Evolutionary conservation across 257 asterid species (phyloP).

Genomic region (Perilla frutescens): DNA sequence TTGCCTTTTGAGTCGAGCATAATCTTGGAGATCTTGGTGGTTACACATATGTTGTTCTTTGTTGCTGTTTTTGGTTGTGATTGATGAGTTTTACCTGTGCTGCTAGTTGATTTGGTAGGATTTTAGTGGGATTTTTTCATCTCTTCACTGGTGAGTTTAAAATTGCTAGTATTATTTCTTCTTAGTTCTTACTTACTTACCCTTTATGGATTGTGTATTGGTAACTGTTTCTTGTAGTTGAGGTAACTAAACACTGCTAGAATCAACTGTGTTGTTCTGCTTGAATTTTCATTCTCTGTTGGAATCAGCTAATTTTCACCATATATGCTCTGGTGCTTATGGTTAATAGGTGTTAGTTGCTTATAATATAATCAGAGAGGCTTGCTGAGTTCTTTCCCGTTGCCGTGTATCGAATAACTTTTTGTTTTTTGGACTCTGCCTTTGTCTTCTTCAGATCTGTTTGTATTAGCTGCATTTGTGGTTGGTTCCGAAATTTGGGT

Average conservation of each 20-base stretch:
- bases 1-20: conserved; percentile 37
- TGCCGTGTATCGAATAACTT: neutral
- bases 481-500: conserved; percentile 20
- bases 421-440: conserved; percentile 22
- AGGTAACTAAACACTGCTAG: conserved; percentile 1
- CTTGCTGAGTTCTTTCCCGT: conserved; percentile 11
- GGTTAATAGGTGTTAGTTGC: neutral
- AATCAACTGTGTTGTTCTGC: conserved; percentile 19
- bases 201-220: conserved; percentile 23
- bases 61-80: conserved; percentile 35
- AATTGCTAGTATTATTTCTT: neutral
- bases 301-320: conserved; percentile 1
- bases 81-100: conserved; percentile 35
- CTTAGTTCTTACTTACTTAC: neutral
- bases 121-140: conserved; percentile 16
- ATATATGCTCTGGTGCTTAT: neutral
- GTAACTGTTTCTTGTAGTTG: conserved; percentile 23
- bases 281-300: neutral
- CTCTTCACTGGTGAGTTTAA: conserved; percentile 31
- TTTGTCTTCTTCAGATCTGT: conserved; percentile 36
- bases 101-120: conserved; percentile 26
- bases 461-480: conserved; percentile 27
- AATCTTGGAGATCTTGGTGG: conserved; percentile 38
- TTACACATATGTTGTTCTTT: conserved; percentile 22
- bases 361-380: neutral